Percentiles rank a stretch among this genome's conserved stretches.
These are phyloP conservation scores for Nannizzia gypsea DNA, from an alignment of 2,329 filamentous ascomycete species.

Conservation along the genomic window DNA sequence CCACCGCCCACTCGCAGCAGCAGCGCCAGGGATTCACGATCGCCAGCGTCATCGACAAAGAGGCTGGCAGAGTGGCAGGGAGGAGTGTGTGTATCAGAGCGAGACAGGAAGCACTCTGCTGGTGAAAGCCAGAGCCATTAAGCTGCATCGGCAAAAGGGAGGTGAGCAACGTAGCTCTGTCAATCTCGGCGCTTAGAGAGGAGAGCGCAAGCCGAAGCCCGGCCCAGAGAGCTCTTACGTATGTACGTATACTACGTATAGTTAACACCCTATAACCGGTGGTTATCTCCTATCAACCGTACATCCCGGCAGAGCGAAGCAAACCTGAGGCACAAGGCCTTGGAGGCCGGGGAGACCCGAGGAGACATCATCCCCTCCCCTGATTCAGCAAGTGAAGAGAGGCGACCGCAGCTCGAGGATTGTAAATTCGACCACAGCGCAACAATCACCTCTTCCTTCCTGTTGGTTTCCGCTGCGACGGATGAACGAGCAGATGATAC, in stretches of 20 bases:
- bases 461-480: background rate
- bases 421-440: slow-evolving; percentile 1
- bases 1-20: slow-evolving; percentile 2
- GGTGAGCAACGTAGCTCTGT: background rate
- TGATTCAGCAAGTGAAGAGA: background rate
- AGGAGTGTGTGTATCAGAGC: background rate
- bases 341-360: background rate
- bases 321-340: background rate
- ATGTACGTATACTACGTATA: background rate
- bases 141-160: background rate
- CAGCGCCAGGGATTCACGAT: slow-evolving; percentile 1
- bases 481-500: slow-evolving; percentile 2
- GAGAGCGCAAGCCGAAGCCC: background rate
- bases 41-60: background rate
- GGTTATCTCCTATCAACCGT: background rate
- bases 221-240: background rate
- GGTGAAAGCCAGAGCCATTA: background rate
- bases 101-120: background rate
- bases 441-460: background rate
- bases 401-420: background rate
- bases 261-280: background rate
- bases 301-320: background rate
- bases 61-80: background rate
- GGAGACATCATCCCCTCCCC: background rate
- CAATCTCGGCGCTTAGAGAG: background rate